Conservation (phyloP, 2,329 filamentous ascomycete genomes). For the Colletotrichum lindemuthianum region DNA sequence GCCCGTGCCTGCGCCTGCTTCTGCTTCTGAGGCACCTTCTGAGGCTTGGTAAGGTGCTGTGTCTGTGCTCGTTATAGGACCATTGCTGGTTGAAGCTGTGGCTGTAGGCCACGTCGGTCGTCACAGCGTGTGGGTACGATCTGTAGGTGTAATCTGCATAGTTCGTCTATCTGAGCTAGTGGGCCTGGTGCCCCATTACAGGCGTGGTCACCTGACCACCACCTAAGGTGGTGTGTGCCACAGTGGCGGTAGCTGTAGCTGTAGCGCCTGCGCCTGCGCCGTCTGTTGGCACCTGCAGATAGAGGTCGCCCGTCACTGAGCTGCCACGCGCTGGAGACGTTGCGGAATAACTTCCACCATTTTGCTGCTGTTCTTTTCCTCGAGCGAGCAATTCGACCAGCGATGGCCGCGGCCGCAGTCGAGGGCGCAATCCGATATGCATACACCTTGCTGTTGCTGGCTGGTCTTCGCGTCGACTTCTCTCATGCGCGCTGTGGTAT, state of each 20-base stretch:
- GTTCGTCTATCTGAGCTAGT: too few species aligned
- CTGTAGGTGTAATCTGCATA: too few species aligned
- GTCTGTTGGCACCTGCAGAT: conserved; percentile 40
- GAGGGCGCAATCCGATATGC: conserved; percentile 61
- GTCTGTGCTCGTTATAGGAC: conserved; percentile 43
- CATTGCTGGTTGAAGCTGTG: not conserved
- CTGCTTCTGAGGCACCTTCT: conserved; percentile 30
- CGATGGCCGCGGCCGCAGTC: conserved; percentile 62
- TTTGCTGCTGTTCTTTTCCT: conserved; percentile 40
- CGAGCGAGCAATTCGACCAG: conserved; percentile 62
- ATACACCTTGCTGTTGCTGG: conserved; percentile 48
- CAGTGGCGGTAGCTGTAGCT: not conserved
- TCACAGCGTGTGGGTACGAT: too few species aligned
- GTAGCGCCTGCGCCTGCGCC: conserved; percentile 18
- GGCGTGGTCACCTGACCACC: too few species aligned
- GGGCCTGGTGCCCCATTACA: too few species aligned
- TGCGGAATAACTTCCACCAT: conserved; percentile 33
- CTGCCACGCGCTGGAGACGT: conserved; percentile 33
- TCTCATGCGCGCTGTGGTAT: too few species aligned
- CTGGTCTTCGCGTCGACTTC: not conserved
- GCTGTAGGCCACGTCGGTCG: too few species aligned
- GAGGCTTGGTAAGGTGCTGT: conserved; percentile 36
- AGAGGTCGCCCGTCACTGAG: conserved; percentile 18
- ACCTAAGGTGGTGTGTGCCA: too few species aligned
- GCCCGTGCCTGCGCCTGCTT: conserved; percentile 32